Evolutionary conservation across 805 yeast genomes (phyloP).

Genomic region (Pichia pseudocactophila): DNA sequence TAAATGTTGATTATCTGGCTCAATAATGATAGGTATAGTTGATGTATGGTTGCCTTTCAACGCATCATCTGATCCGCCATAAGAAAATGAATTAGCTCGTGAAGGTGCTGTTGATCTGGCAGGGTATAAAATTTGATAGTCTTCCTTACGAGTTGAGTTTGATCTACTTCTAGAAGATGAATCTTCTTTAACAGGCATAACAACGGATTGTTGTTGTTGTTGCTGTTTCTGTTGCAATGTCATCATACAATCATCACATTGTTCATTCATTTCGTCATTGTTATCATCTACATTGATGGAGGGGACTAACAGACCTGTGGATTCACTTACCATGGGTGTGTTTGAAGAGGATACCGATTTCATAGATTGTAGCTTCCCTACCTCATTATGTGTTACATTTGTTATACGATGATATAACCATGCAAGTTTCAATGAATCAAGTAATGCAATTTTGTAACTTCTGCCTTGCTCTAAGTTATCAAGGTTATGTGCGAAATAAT

Average conservation of each 20-base stretch:
- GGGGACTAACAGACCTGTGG: too few species aligned
- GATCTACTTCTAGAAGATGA: not conserved
- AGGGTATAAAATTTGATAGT: constrained; percentile 5
- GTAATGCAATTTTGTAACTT: constrained; percentile 22
- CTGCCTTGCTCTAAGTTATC: constrained; percentile 23
- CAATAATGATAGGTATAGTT: too few species aligned
- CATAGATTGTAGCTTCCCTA: too few species aligned
- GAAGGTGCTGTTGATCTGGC: not conserved
- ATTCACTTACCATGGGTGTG: too few species aligned
- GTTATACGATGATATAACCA: constrained; percentile 9
- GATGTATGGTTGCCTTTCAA: too few species aligned
- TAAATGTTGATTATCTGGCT: too few species aligned
- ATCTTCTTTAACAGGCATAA: not conserved
- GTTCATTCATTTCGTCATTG: too few species aligned
- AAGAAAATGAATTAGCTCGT: not conserved
- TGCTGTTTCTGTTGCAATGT: too few species aligned
- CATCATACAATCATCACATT: too few species aligned
- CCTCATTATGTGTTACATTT: not conserved
- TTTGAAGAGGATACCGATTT: too few species aligned
- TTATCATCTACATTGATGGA: too few species aligned
- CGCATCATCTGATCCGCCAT: not conserved
- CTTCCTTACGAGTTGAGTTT: not conserved
- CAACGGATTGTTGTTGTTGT: too few species aligned
- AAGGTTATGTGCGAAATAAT: constrained; percentile 18
- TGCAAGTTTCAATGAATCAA: constrained; percentile 26